Conservation (phyloP, 768 basidiomycete genomes). For the Rhizopogon vinicolor region DNA sequence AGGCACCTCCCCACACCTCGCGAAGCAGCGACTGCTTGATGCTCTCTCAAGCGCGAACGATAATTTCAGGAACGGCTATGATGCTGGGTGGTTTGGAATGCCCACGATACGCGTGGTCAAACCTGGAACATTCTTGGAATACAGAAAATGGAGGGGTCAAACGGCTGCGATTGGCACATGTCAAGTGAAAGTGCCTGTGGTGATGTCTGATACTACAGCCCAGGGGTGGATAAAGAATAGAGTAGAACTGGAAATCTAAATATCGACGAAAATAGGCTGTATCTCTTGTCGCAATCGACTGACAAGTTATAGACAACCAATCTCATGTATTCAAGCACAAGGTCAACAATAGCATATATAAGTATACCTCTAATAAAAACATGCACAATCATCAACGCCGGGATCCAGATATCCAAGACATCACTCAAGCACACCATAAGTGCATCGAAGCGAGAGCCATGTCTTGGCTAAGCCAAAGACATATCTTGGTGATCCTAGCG, state of each 20-base stretch:
- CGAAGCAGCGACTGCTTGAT: slow-evolving; percentile 4
- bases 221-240: slow-evolving; percentile 7
- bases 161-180: slow-evolving; percentile 3
- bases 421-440: background rate
- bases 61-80: background rate
- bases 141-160: slow-evolving; percentile 7
- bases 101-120: slow-evolving; percentile 11
- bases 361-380: too few species aligned
- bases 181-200: slow-evolving; percentile 13
- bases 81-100: background rate
- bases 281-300: too few species aligned
- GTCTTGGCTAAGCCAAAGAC: background rate
- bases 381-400: too few species aligned
- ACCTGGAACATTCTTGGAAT: slow-evolving; percentile 9
- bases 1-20: slow-evolving; percentile 7
- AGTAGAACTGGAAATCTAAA: slow-evolving; percentile 6
- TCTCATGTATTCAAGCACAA: too few species aligned
- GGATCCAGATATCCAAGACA: too few species aligned
- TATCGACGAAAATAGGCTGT: background rate
- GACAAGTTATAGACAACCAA: too few species aligned
- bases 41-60: slow-evolving; percentile 1
- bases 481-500: background rate
- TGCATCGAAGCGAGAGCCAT: background rate
- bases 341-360: too few species aligned
- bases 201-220: slow-evolving; percentile 1